Percentiles rank a stretch among this genome's conserved stretches.
These are phyloP conservation scores for Coemansia sp. DNA, from an alignment of 192 early-diverging fungal species.

Conservation along the genomic window DNA sequence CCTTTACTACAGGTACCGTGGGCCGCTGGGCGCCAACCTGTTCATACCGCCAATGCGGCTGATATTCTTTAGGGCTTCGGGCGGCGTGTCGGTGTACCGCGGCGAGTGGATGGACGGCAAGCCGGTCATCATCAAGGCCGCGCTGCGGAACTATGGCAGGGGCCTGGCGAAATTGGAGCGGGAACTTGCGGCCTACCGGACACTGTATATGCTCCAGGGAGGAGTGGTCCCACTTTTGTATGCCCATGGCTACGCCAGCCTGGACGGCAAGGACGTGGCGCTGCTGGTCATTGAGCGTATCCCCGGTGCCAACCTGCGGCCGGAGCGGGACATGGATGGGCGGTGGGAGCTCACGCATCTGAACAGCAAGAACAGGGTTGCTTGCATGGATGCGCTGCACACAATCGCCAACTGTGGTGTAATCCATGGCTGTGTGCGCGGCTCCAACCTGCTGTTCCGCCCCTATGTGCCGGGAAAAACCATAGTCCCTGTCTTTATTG, in stretches of 20 bases:
- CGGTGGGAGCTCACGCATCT: background rate
- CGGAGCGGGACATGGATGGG: background rate
- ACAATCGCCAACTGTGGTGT: constrained; percentile 1
- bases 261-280: background rate
- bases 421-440: background rate
- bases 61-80: too few relatives aligned
- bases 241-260: background rate
- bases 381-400: background rate
- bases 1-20: too few relatives aligned
- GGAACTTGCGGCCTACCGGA: background rate
- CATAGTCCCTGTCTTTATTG: background rate
- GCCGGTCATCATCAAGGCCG: background rate
- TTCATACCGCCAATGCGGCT: too few relatives aligned
- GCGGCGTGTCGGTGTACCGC: background rate
- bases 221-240: background rate
- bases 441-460: background rate
- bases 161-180: too few relatives aligned
- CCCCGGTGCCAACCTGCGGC: background rate
- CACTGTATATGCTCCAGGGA: background rate
- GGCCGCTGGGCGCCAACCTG: too few relatives aligned
- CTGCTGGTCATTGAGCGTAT: background rate
- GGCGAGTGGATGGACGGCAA: background rate
- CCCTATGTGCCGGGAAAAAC: background rate
- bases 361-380: background rate
- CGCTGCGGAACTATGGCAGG: background rate